A percentile compares a stretch with the other conserved stretches of the same genome.
Conservation (phyloP, 148 eudicot species). For the Amaranthus cruentus region DNA sequence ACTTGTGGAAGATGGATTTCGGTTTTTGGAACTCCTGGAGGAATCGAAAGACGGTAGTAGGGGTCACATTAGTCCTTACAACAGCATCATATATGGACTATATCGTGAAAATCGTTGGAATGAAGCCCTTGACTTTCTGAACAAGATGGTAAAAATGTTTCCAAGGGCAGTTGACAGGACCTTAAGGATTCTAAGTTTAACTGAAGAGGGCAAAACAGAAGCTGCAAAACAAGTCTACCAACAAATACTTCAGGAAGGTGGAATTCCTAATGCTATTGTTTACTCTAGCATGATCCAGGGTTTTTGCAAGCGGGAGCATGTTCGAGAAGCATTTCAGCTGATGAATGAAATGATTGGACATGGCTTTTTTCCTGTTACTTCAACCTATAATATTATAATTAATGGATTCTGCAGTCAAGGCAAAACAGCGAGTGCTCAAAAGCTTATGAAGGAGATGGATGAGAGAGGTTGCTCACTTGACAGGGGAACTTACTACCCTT, state of each 20-base stretch:
- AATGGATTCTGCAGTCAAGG: conserved; percentile 50
- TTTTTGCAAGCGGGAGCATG: conserved; percentile 33
- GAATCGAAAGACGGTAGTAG: conserved; percentile 43
- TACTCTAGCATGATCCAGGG: conserved; percentile 54
- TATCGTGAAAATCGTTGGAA: conserved; percentile 41
- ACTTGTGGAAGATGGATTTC: conserved; percentile 48
- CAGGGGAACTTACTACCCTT: conserved; percentile 45
- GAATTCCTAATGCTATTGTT: conserved; percentile 60
- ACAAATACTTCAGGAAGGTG: conserved; percentile 59
- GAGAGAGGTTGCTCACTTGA: conserved; percentile 48
- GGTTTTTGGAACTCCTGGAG: conserved; percentile 69
- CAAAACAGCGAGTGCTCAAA: conserved; percentile 44
- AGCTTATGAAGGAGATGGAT: conserved; percentile 55
- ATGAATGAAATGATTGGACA: conserved; percentile 57
- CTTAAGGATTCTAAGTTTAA: conserved; percentile 42
- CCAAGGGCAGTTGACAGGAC: conserved; percentile 73
- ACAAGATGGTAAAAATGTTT: conserved; percentile 56
- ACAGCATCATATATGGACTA: conserved; percentile 63
- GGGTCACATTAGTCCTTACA: conserved; percentile 64
- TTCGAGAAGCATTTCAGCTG: conserved; percentile 63
- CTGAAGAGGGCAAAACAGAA: conserved; percentile 39
- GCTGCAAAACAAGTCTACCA: conserved; percentile 52
- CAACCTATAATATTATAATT: conserved; percentile 51
- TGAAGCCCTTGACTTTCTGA: conserved; percentile 55
- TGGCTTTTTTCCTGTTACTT: conserved; percentile 50